Base-by-base conservation (phyloP, 2,329 filamentous ascomycete species). In the Claviceps fusiformis region DNA sequence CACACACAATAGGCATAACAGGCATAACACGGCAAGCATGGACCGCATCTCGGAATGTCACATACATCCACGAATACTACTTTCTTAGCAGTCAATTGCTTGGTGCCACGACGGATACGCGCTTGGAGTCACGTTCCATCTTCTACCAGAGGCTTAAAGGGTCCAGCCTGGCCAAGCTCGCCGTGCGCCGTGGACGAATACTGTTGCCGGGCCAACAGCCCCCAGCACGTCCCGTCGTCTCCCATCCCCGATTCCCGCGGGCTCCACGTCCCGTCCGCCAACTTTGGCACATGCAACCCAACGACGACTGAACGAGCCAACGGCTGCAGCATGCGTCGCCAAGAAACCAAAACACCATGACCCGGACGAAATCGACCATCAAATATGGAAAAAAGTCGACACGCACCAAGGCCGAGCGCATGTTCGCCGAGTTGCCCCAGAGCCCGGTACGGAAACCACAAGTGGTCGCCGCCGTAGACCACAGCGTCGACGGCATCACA, bases 321-420 rank as follows among this genome's bases (percentile, higher is more conserved):
- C 24, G 24, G 24, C 24, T 50, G 24, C 33, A 48, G 19, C 41
- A 45, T 49, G 43, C 45, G 53, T 33, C 29, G 55, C 53, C 52
- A 17, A 41, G 37, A 17, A 41, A 41, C 37, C 17, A 17, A 53
- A 48, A 9, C 56, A 70, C 62, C 31, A 81, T 80, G 78, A 67
- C 74, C 41, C 71, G 73, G 55, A 69, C 70, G 52, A 65, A 68
- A 3, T 64, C 70, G 19, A 61, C 70, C 10, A 73, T 75, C 3
- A 76, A 72, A 56, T 81, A 81, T 67, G 79, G 78, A 56, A 79
- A 75, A 57, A 68, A 69, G 48, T 68, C 70, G 35, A 77, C 70
- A 56, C 73, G 73, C 48, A 68, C 74, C 31, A 76, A 71, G 57
- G 69, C 72, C 19, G 71, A 77, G 46, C 70, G 75, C 27, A 65